Evolutionary conservation across 202 grass and related monocot species (phyloP).

Genomic region (Brachypodium distachyon): DNA sequence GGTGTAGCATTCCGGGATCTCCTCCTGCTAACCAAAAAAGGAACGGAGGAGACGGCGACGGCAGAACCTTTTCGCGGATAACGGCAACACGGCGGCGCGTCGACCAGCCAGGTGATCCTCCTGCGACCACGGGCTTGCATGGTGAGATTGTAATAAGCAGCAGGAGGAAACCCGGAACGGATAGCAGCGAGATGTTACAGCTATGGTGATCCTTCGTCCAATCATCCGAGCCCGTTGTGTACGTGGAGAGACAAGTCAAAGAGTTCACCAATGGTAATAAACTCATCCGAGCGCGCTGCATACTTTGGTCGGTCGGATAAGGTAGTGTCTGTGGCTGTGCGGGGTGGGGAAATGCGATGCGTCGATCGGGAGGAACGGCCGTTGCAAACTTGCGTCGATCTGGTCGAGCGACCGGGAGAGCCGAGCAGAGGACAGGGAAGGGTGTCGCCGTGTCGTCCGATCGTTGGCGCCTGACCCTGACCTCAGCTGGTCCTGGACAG

Average conservation of each 20-base stretch:
- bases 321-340: neutral
- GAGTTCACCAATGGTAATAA: too few relatives aligned
- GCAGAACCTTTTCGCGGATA: neutral
- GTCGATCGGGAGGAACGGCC: too few relatives aligned
- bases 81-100: neutral
- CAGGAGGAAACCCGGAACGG: too few relatives aligned
- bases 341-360: neutral
- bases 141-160: too few relatives aligned
- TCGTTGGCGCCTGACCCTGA: neutral
- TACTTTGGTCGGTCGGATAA: neutral
- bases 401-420: neutral
- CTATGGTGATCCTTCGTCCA: neutral
- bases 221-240: too few relatives aligned
- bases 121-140: neutral
- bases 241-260: too few relatives aligned
- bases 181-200: slow-evolving; percentile 11
- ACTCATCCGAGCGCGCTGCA: too few relatives aligned
- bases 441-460: slow-evolving; percentile 11
- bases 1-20: neutral
- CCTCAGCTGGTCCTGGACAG: neutral
- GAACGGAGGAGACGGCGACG: neutral
- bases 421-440: neutral
- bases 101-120: neutral
- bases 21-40: neutral
- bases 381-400: neutral